Evolutionary conservation across 139 green algal species (phyloP).

Genomic region (Closterium sp.): DNA sequence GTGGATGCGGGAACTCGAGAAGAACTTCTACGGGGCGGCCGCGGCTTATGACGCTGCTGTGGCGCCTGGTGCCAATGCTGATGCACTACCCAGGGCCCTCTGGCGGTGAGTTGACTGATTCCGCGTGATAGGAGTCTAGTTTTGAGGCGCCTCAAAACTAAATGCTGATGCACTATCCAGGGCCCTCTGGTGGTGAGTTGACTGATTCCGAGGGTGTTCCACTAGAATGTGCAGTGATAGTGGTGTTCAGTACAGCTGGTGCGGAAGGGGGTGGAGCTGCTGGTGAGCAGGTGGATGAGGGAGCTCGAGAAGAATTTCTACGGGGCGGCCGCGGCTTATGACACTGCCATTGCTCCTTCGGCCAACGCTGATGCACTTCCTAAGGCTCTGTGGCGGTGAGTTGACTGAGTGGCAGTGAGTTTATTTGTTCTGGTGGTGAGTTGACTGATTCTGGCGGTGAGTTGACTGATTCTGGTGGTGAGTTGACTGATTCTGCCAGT

Average conservation of each 20-base stretch:
- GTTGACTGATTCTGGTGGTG: neutral
- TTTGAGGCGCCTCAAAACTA: no score
- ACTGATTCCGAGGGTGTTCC: neutral
- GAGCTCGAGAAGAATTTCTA: constrained; percentile 57
- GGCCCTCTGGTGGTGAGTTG: neutral
- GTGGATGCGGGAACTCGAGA: constrained; percentile 53
- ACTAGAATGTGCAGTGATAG: neutral
- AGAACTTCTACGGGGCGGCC: constrained; percentile 52
- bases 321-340: constrained; percentile 30
- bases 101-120: constrained; percentile 10
- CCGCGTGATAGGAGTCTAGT: no score
- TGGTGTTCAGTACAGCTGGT: no score
- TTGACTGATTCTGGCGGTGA: neutral
- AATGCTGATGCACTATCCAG: constrained; percentile 1
- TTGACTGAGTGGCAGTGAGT: neutral
- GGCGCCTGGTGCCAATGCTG: neutral
- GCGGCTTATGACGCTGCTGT: constrained; percentile 49
- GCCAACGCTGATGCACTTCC: constrained; percentile 11
- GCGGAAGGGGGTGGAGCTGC: constrained; percentile 45
- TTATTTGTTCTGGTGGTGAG: no score
- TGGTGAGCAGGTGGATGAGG: constrained; percentile 54
- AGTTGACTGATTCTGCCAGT: constrained; percentile 30
- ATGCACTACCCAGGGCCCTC: constrained; percentile 25
- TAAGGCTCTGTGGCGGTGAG: constrained; percentile 32
- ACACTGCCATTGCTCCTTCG: constrained; percentile 34